These are phyloP conservation scores for Mycena filopes DNA, from an alignment of 768 basidiomycete species.

Conservation along the genomic window DNA sequence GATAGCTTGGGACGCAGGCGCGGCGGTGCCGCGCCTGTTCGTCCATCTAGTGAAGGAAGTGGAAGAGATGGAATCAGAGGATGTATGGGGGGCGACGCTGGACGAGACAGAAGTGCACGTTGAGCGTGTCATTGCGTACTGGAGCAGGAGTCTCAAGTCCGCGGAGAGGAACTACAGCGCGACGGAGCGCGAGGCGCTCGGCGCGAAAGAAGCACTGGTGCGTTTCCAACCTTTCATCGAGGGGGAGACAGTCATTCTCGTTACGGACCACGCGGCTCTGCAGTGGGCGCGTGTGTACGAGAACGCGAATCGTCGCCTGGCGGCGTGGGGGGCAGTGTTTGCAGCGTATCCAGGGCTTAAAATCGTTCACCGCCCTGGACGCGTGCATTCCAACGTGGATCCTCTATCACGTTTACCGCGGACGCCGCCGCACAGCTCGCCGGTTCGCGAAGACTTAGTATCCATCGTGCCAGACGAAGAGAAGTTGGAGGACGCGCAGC, in stretches of 20 bases:
- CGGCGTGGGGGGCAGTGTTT: slow-evolving; percentile 40
- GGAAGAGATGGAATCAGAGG: not conserved
- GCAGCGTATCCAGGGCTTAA: too few species aligned
- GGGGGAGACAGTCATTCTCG: not conserved
- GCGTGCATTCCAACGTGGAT: slow-evolving; percentile 34
- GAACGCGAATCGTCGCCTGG: slow-evolving; percentile 31
- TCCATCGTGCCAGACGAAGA: not conserved
- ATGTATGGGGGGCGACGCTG: not conserved
- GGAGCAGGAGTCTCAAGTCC: slow-evolving; percentile 6
- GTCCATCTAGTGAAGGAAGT: not conserved
- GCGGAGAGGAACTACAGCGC: slow-evolving; percentile 1
- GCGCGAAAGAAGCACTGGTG: slow-evolving; percentile 26
- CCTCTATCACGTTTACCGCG: not conserved
- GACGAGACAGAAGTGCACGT: slow-evolving; percentile 3
- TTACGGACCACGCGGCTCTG: slow-evolving; percentile 25
- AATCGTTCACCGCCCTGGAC: slow-evolving; percentile 42
- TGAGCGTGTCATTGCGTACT: not conserved
- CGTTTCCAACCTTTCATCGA: not conserved
- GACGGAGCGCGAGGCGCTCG: not conserved
- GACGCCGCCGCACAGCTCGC: not conserved
- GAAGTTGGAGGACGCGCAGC: too few species aligned
- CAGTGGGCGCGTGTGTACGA: slow-evolving; percentile 27
- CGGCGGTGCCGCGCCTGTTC: not conserved
- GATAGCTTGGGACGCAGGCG: not conserved
- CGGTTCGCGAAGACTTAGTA: not conserved